These are phyloP conservation scores for Quercus robur DNA, from an alignment of 306 rosid genomes.

Conservation along the genomic window DNA sequence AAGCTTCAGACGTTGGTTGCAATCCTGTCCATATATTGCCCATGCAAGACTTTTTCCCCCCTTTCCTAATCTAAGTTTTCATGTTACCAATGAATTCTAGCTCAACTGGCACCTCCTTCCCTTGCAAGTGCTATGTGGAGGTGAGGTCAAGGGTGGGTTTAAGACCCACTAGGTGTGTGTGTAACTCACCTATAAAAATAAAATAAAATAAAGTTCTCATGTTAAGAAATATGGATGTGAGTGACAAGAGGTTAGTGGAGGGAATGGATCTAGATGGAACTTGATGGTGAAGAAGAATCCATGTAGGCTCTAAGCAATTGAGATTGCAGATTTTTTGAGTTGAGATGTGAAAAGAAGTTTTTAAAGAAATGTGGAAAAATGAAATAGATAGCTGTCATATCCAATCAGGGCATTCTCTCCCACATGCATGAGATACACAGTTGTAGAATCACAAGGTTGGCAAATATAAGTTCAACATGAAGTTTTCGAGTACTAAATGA, in stretches of 20 bases:
- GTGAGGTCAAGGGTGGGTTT: no score
- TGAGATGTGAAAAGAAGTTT: not conserved
- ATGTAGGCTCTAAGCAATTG: not conserved
- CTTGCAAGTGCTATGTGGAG: no score
- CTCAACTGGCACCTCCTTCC: no score
- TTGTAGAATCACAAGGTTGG: not conserved
- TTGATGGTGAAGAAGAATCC: slow-evolving; percentile 8
- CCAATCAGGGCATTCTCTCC: not conserved
- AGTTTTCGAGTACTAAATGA: not conserved
- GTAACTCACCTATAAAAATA: no score
- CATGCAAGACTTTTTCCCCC: not conserved
- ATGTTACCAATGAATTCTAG: no score
- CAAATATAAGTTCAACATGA: not conserved
- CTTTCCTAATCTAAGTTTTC: not conserved
- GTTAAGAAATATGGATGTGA: not conserved
- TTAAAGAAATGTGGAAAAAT: not conserved
- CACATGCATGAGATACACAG: not conserved
- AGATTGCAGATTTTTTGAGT: not conserved
- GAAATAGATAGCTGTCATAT: not conserved
- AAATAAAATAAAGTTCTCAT: not conserved
- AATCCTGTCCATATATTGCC: not conserved
- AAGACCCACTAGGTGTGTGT: no score
- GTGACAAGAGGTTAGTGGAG: not conserved
- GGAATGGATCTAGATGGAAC: slow-evolving; percentile 9
- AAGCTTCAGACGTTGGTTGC: not conserved